Percentiles rank a stretch among this genome's conserved stretches.
phyloP scores from a whole-genome alignment of 2,329 filamentous ascomycete genomes.

The Aspergillus sp. region DNA sequence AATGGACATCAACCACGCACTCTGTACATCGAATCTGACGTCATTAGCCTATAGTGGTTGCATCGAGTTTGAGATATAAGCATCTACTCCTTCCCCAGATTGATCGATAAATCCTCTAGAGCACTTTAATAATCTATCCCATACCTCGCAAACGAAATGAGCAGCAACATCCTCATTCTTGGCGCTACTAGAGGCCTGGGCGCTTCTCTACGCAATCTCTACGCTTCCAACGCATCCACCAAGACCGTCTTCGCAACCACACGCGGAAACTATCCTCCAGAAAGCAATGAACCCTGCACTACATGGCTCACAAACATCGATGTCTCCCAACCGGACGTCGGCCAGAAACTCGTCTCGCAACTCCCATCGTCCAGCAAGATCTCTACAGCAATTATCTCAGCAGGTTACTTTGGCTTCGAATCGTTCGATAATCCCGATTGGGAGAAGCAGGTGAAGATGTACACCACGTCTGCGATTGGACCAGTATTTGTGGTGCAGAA shows the following conservation, averaged over 20 bases:
- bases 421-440: constrained; percentile 59
- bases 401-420: constrained; percentile 63
- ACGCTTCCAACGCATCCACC: constrained; percentile 43
- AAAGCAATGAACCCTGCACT: constrained; percentile 34
- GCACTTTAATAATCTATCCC: not conserved
- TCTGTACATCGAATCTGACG: constrained; percentile 4
- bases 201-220: constrained; percentile 53
- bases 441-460: constrained; percentile 63
- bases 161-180: constrained; percentile 51
- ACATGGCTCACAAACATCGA: constrained; percentile 56
- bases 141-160: constrained; percentile 7
- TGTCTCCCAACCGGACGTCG: constrained; percentile 44
- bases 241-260: constrained; percentile 54
- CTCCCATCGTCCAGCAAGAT: constrained; percentile 45
- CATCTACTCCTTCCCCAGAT: not conserved
- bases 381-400: constrained; percentile 56
- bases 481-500: constrained; percentile 61
- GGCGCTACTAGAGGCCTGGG: constrained; percentile 65
- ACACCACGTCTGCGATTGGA: constrained; percentile 59
- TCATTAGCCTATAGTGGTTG: constrained; percentile 13
- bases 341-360: constrained; percentile 42
- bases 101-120: no score
- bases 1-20: no score
- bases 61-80: constrained; percentile 4
- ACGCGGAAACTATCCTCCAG: constrained; percentile 42